Conservation (phyloP, 768 basidiomycete genomes). For the Phylloporus sp. region DNA sequence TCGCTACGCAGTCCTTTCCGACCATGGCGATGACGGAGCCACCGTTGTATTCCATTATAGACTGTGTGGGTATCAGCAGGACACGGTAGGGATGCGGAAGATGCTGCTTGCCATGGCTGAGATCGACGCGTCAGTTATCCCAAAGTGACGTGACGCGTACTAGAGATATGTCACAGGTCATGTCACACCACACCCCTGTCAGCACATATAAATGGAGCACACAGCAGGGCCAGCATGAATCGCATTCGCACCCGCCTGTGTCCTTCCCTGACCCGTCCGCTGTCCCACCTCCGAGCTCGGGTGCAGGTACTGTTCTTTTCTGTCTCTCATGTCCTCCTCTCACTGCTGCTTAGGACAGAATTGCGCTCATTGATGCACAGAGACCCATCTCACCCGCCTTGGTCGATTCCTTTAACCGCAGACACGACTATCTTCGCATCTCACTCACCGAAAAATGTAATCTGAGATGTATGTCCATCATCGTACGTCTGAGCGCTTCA, state of each 20-base stretch:
- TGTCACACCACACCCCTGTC: constrained; percentile 1
- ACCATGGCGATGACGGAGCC: constrained; percentile 99
- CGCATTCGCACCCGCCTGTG: constrained; percentile 3
- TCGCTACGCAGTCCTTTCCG: constrained; percentile 98
- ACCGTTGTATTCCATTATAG: constrained; percentile 91
- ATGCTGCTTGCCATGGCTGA: constrained; percentile 22
- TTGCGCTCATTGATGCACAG: constrained; percentile 49
- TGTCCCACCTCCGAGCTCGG: constrained; percentile 13
- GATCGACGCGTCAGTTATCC: constrained; percentile 21
- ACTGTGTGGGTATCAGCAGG: constrained; percentile 41
- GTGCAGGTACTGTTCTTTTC: constrained; percentile 17
- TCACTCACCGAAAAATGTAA: constrained; percentile 86
- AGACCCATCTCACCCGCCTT: constrained; percentile 50
- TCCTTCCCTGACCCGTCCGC: constrained; percentile 6
- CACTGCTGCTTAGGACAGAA: constrained; percentile 43
- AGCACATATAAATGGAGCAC: background rate
- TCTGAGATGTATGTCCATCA: constrained; percentile 59
- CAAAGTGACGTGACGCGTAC: constrained; percentile 23
- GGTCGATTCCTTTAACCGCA: constrained; percentile 62
- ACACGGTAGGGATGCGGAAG: background rate
- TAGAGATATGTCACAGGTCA: constrained; percentile 7
- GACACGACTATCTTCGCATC: constrained; percentile 85
- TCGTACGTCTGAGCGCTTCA: background rate
- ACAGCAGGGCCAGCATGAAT: constrained; percentile 1
- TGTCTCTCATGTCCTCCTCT: background rate